Evolutionary conservation across 345 rosid species (phyloP).

Genomic region (Cochlearia excelsa): DNA sequence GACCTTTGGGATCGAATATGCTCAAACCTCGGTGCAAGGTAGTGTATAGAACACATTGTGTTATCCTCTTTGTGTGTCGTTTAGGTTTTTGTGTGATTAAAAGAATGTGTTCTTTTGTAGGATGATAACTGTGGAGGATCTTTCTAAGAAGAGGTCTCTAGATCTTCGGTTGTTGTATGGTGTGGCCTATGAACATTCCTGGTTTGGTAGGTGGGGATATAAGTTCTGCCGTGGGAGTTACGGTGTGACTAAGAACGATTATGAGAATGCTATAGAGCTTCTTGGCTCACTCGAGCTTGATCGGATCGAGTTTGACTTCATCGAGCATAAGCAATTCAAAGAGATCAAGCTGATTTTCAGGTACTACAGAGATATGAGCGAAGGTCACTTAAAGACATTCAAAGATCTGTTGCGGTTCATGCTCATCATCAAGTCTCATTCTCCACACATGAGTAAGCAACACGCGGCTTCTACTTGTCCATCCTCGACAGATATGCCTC

Average conservation of each 20-base stretch:
- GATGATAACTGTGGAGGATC: constrained; percentile 70
- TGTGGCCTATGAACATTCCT: constrained; percentile 77
- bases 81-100: constrained; percentile 1
- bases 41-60: neutral
- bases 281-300: constrained; percentile 61
- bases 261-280: constrained; percentile 57
- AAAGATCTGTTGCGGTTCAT: constrained; percentile 70
- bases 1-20: constrained; percentile 90
- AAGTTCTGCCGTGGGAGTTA: constrained; percentile 69
- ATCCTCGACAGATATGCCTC: neutral
- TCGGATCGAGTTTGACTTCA: constrained; percentile 45
- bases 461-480: constrained; percentile 13
- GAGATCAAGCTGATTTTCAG: constrained; percentile 48
- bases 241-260: constrained; percentile 61
- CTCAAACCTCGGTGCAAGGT: constrained; percentile 55
- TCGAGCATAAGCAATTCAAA: constrained; percentile 25
- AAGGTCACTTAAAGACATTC: constrained; percentile 55
- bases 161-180: constrained; percentile 77
- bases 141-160: constrained; percentile 62
- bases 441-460: constrained; percentile 38
- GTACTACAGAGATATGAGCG: constrained; percentile 58
- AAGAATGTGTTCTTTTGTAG: constrained; percentile 34
- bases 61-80: neutral
- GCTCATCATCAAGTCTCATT: constrained; percentile 55
- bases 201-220: constrained; percentile 95